Evolutionary conservation across 352 stramenopile species (phyloP).

Genomic region (Phytophthora sojae): DNA sequence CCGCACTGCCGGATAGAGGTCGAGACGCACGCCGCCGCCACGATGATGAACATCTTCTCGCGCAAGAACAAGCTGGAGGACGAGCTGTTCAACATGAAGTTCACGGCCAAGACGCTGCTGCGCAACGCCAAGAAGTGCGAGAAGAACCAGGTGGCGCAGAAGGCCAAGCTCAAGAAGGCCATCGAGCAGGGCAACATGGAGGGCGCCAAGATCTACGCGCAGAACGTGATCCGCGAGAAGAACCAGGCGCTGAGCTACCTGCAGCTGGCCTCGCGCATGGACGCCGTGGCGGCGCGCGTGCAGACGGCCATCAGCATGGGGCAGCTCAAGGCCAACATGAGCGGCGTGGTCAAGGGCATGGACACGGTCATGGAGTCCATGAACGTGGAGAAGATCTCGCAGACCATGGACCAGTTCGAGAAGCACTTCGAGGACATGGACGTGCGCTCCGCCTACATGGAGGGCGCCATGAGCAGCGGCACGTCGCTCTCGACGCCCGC

Average conservation of each 20-base stretch:
- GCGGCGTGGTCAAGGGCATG: constrained; percentile 97
- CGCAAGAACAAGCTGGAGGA: constrained; percentile 88
- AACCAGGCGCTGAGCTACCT: constrained; percentile 96
- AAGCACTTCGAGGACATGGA: constrained; percentile 99
- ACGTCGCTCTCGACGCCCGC: constrained; percentile 96
- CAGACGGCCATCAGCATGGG: constrained; percentile 98
- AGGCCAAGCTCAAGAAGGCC: constrained; percentile 97
- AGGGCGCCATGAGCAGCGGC: constrained; percentile 96
- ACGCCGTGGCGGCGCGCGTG: constrained; percentile 95
- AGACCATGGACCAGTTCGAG: constrained; percentile 99
- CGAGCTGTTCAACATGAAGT: constrained; percentile 92
- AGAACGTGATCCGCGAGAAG: constrained; percentile 89
- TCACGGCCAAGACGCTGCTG: constrained; percentile 91
- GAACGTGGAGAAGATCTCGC: constrained; percentile 98
- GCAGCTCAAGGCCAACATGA: constrained; percentile 96
- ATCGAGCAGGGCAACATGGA: constrained; percentile 97
- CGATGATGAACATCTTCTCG: constrained; percentile 85
- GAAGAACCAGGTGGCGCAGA: constrained; percentile 96
- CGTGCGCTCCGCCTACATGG: constrained; percentile 98
- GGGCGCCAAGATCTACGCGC: constrained; percentile 97
- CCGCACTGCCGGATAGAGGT: not conserved
- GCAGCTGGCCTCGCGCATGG: constrained; percentile 95
- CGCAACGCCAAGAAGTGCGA: constrained; percentile 97
- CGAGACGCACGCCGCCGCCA: not conserved
- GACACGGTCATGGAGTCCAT: constrained; percentile 96